Evolutionary conservation across 768 basidiomycete species (phyloP).

Genomic region (Leccinum fibrillosum): DNA sequence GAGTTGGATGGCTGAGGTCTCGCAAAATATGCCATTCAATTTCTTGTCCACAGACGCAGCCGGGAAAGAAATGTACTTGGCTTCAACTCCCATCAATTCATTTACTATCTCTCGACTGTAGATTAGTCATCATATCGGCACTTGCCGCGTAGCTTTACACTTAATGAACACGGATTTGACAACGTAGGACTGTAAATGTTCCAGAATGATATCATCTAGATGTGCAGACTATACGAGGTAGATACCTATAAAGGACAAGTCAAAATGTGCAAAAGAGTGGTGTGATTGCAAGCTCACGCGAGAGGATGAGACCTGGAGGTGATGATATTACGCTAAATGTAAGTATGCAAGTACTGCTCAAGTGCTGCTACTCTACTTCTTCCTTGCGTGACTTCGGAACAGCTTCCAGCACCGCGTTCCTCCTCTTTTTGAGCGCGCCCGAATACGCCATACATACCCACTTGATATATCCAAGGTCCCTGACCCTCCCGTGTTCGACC

Average conservation of each 20-base stretch:
- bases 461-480: conserved; percentile 64
- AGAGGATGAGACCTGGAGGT: no score
- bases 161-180: no score
- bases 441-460: conserved; percentile 75
- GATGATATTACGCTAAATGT: no score
- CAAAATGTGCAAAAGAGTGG: no score
- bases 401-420: conserved; percentile 38
- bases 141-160: conserved; percentile 2
- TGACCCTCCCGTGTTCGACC: conserved; percentile 39
- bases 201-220: no score
- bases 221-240: no score
- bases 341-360: no score
- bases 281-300: no score
- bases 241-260: no score
- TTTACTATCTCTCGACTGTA: no score
- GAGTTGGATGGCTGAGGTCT: conserved; percentile 55
- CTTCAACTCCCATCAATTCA: conserved; percentile 4
- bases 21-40: conserved; percentile 66
- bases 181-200: no score
- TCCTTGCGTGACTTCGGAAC: not conserved
- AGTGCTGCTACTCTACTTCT: conserved; percentile 1
- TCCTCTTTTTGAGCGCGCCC: conserved; percentile 58
- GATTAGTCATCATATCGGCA: conserved; percentile 22
- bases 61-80: no score
- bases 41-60: not conserved